Conservation (phyloP, 345 rosid genomes). For the Garcia nutans region DNA sequence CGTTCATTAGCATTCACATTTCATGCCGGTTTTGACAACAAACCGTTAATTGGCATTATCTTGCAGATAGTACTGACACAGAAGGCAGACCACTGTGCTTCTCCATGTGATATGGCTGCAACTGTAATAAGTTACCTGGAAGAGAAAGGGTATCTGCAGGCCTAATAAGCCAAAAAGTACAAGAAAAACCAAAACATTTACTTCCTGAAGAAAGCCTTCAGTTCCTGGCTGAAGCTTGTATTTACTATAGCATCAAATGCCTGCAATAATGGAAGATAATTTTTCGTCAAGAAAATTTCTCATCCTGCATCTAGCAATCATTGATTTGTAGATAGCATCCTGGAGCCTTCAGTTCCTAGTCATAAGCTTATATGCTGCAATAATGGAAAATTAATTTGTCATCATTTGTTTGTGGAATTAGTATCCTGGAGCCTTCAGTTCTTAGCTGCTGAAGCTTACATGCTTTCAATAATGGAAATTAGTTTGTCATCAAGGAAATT, state of each 20-base stretch:
- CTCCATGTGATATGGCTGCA: slow-evolving; percentile 64
- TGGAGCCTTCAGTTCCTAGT: too few relatives aligned
- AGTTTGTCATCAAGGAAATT: too few relatives aligned
- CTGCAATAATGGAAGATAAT: background rate
- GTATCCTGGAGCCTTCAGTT: too few relatives aligned
- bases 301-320: slow-evolving; percentile 20
- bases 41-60: background rate
- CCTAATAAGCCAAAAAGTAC: slow-evolving; percentile 22
- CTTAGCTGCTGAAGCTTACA: too few relatives aligned
- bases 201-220: background rate
- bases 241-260: background rate
- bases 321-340: background rate
- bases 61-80: slow-evolving; percentile 63
- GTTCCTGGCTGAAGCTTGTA: background rate
- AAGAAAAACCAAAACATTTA: background rate
- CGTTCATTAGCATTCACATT: background rate
- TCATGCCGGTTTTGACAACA: background rate
- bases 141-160: slow-evolving; percentile 57
- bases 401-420: too few relatives aligned
- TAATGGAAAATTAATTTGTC: too few relatives aligned
- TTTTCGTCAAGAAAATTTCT: slow-evolving; percentile 22
- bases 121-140: slow-evolving; percentile 64
- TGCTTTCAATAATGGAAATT: too few relatives aligned
- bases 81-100: slow-evolving; percentile 32
- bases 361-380: background rate